A percentile compares a stretch with the other conserved stretches of the same genome.
Conservation (phyloP, 352 stramenopile species). For the Pythium dissimile region DNA sequence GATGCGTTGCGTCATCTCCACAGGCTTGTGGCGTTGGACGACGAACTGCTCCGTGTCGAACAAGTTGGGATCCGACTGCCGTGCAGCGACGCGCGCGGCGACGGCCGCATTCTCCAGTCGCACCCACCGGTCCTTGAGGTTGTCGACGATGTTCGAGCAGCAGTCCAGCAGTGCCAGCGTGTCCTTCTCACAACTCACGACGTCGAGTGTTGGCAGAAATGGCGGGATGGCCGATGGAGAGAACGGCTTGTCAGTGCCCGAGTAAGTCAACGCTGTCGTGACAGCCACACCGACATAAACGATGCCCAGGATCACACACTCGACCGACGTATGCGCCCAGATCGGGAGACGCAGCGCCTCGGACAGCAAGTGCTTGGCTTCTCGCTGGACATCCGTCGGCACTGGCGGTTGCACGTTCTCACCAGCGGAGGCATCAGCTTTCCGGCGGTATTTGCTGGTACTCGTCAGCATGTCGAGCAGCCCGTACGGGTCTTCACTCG, state of each 20-base stretch:
- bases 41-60: constrained; percentile 65
- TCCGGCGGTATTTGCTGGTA: constrained; percentile 29
- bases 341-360: constrained; percentile 53
- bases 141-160: constrained; percentile 45
- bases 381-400: constrained; percentile 50
- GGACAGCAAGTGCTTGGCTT: constrained; percentile 62
- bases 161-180: constrained; percentile 52
- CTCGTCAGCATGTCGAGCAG: constrained; percentile 68
- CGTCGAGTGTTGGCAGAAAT: constrained; percentile 47
- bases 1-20: constrained; percentile 62
- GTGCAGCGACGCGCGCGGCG: constrained; percentile 16
- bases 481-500: constrained; percentile 60
- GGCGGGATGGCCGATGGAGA: constrained; percentile 19
- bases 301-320: constrained; percentile 67
- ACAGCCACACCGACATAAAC: constrained; percentile 66
- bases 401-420: not conserved
- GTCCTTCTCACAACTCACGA: constrained; percentile 40
- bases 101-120: constrained; percentile 54
- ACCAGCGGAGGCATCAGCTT: not conserved
- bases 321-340: constrained; percentile 56
- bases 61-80: constrained; percentile 18
- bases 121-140: constrained; percentile 61
- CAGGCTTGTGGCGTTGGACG: constrained; percentile 40
- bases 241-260: not conserved
- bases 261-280: constrained; percentile 28